Conservation (phyloP, 441 rosid species). For the Pelargonium myrrhifolium region DNA sequence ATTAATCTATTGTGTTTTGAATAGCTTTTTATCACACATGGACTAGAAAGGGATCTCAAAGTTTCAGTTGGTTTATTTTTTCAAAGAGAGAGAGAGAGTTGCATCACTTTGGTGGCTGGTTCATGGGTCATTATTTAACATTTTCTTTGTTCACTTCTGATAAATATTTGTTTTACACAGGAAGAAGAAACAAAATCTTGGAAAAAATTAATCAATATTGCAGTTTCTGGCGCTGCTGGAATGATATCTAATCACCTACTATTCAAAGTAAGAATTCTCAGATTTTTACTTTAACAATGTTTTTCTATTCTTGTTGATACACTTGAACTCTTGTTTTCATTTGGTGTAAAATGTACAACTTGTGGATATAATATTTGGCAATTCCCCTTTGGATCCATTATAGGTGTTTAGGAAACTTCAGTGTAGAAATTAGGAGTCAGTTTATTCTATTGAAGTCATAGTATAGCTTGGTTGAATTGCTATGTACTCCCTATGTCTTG, state of each 20-base stretch:
- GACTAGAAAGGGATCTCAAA: too few species aligned
- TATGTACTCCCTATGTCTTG: too few species aligned
- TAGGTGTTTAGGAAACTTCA: not conserved
- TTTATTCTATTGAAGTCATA: not conserved
- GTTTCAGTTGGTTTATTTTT: too few species aligned
- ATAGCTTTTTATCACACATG: too few species aligned
- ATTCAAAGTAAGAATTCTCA: conserved; percentile 57
- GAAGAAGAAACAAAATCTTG: conserved; percentile 87
- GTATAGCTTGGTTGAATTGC: not conserved
- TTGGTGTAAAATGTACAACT: not conserved
- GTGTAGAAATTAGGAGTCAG: not conserved
- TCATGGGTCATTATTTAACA: not conserved
- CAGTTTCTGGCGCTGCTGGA: conserved; percentile 95
- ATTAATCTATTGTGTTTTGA: too few species aligned
- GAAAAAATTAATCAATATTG: conserved; percentile 70
- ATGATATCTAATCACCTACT: conserved; percentile 91
- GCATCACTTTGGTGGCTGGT: not conserved
- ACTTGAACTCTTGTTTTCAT: too few species aligned
- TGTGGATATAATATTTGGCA: not conserved
- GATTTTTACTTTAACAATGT: not conserved
- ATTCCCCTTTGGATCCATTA: not conserved
- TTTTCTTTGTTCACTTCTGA: not conserved
- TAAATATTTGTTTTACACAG: conserved; percentile 29
- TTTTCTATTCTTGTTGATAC: not conserved
- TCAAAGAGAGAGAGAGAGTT: not conserved